Evolutionary conservation across 805 yeast species (phyloP), one percentile per base, ranked within the genome.

Genomic region (Kodamaea laetipori): DNA sequence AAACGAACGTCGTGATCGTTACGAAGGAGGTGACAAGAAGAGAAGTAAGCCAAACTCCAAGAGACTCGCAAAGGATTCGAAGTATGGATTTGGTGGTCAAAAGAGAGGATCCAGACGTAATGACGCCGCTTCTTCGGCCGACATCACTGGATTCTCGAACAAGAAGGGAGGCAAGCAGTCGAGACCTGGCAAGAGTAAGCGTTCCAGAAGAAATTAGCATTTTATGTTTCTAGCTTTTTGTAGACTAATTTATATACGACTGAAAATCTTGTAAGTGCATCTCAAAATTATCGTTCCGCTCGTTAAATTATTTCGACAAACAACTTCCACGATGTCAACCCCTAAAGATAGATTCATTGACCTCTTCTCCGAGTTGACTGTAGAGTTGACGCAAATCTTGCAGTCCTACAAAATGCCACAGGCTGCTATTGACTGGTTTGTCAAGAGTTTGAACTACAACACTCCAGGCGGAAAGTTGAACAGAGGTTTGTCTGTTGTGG

Each of bases 391-490:
- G 44, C 77, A 76, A 15, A 77, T 82, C 38, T 69, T 87, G 47
- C 67, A 65, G 35, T 70, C 70, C 40, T 87, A 89, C 67, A 87
- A 89, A 44, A 86, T 94, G 82, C 89, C 96, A 23, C 67, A 74
- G 42, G 94, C 86, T 49, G 97, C 97, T 28, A 77, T 86, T 45
- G 79, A 77, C 19, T 94, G 99, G 98, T 88, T 80, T 67, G 78
- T 74, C 53, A 76, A 76, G 52, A 81, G 74, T 52, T 71, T 92
- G 61, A 69, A 82, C 56, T 86, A 92, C 74, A 94, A 94, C 73
- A 82, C 96, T 4, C 92, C 96, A 46, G 97, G 97, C 48, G 99
- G 99, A 39, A 94, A 94, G 67, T 77, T 90, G 61, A 94, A 94
- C 78, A 81, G 99, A 64, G 99, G 99, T 24, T 71, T 94, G 46